Evolutionary conservation across 805 yeast genomes (phyloP).

Genomic region (Starmerella riodocensis): DNA sequence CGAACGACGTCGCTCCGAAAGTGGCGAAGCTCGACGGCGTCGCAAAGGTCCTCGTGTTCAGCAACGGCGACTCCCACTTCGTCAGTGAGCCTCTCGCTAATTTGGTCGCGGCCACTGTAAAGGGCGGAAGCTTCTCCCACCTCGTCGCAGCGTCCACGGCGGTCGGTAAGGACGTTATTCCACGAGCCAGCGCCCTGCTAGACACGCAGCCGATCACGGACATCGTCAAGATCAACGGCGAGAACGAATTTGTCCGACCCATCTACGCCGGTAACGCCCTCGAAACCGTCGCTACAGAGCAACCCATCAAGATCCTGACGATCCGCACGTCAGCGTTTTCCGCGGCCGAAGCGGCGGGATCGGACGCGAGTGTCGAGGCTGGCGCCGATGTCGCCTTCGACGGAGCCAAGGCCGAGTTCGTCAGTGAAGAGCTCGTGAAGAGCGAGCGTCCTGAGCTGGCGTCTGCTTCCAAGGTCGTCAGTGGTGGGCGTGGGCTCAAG

Average conservation of each 20-base stretch:
- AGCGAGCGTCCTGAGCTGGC: conserved; percentile 85
- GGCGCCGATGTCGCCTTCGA: conserved; percentile 26
- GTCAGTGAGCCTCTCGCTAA: conserved; percentile 76
- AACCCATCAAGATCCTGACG: conserved; percentile 55
- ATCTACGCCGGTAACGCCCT: conserved; percentile 93
- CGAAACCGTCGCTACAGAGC: conserved; percentile 62
- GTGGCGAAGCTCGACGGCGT: conserved; percentile 44
- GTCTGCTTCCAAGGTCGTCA: conserved; percentile 64
- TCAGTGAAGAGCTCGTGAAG: conserved; percentile 57
- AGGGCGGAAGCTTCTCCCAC: conserved; percentile 42
- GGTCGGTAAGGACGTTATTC: conserved; percentile 73
- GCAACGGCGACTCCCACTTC: conserved; percentile 44
- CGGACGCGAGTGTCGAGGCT: conserved; percentile 31
- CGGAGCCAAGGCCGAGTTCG: conserved; percentile 42
- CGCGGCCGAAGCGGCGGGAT: conserved; percentile 31
- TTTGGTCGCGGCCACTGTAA: conserved; percentile 39
- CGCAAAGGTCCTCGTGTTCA: conserved; percentile 44
- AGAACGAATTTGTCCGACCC: conserved; percentile 75
- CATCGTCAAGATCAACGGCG: conserved; percentile 50
- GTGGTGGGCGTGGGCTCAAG: conserved; percentile 93
- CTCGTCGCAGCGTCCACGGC: conserved; percentile 74
- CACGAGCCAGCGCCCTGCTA: conserved; percentile 72
- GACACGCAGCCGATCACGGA: conserved; percentile 85
- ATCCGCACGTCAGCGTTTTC: conserved; percentile 75
- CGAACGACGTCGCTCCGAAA: conserved; percentile 37